Conservation (phyloP, 441 rosid genomes). For the Corymbia calophylla region DNA sequence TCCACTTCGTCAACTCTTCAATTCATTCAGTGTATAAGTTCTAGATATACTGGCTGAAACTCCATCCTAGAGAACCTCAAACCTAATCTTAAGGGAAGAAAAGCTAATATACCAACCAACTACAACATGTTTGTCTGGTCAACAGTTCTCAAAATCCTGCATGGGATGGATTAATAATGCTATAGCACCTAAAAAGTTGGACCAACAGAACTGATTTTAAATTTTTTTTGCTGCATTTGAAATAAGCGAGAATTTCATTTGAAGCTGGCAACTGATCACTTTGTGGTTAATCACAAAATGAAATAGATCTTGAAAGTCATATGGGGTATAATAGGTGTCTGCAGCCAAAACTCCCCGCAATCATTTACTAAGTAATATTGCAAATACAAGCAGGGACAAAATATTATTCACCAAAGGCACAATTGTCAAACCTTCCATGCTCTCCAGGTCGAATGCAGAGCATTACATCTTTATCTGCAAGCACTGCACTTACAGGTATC, state of each 20-base stretch:
- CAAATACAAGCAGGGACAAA: not conserved
- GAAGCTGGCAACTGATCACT: not conserved
- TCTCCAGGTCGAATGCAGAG: slow-evolving; percentile 94
- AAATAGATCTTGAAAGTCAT: not conserved
- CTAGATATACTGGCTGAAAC: not conserved
- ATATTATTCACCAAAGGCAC: not conserved
- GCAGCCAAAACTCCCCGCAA: not conserved
- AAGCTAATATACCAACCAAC: not conserved
- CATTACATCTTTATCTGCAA: slow-evolving; percentile 84
- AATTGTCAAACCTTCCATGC: slow-evolving; percentile 70
- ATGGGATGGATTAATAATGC: not conserved
- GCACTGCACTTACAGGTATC: slow-evolving; percentile 92
- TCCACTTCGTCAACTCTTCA: not conserved
- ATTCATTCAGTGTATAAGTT: not conserved
- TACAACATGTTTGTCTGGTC: not conserved
- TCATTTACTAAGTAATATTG: not conserved
- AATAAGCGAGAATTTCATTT: not conserved
- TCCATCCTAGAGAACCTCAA: not conserved
- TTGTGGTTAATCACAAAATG: not conserved
- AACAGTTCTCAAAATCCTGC: not conserved
- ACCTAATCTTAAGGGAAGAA: not conserved
- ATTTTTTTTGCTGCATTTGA: not conserved
- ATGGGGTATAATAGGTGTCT: not conserved
- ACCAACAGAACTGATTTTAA: not conserved
- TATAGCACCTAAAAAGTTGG: not conserved